Evolutionary conservation across 1,284 basidiomycete species (phyloP), one percentile per base, ranked within the genome.

Genomic region (Stygiomarasmius scandens): DNA sequence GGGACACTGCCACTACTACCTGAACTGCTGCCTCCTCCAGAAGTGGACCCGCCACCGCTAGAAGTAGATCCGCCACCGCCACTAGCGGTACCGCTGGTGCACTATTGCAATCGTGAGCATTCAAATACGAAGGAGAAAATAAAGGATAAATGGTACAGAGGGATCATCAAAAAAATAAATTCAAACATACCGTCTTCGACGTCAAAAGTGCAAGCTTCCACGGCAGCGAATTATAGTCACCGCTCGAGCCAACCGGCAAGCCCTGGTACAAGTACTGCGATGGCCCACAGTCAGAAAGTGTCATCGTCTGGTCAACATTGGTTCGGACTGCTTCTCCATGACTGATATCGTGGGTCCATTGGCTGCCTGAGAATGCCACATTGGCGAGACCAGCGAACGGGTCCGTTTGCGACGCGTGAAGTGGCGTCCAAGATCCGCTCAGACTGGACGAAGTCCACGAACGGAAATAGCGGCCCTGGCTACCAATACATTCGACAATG

Each of bases 241-340:
- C 54, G 27, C 19, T 49, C 11, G 56, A 5, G 10, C 23, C 23
- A 27, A 27, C 16, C 36, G 52, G 27, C 12, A 64, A 23, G 8
- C 50, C 49, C 43, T 54, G 58, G 45, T 60, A 60, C 25, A 60
- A 43, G 25, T 52, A 58, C 20, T 36, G 61, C 36, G 19, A 10
- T n/a, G 27, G 27, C 22, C 54, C 45, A 36, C 53, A 59, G 14
- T 22, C 29, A 16, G n/a, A 10, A 10, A 59, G 32, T 19, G 58
- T 52, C 50, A 54, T 56, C 10, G 61, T 59, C 56, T 52, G 56
- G 32, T 55, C 49, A 19, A 52, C 55, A 25, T 57, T 52, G 10
- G 46, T 32, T n/a, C 56, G 24, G 8, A 58, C 41, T 9, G 49
- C 47, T 44, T 60, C 58, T 43, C 58, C 58, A 43, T 60, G 58